These are phyloP conservation scores for Alternaria arborescens DNA, from an alignment of 2,329 filamentous ascomycete genomes.

Conservation along the genomic window DNA sequence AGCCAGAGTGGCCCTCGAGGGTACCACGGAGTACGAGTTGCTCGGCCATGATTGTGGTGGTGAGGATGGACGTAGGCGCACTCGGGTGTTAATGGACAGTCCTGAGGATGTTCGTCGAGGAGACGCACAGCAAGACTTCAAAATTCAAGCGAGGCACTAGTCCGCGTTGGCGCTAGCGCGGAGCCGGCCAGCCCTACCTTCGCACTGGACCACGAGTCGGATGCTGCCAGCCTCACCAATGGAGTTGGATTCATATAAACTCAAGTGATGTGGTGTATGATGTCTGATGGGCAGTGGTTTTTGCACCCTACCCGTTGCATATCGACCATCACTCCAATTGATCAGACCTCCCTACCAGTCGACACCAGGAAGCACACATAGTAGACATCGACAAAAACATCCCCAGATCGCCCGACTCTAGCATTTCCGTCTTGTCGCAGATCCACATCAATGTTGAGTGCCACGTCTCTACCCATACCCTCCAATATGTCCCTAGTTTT, in stretches of 20 bases:
- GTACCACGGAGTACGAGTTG: conserved; percentile 95
- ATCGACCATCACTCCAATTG: not conserved
- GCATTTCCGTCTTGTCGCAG: not conserved
- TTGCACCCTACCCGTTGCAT: accelerated
- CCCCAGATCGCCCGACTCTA: not conserved
- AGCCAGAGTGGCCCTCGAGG: conserved; percentile 99
- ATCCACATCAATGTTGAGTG: accelerated
- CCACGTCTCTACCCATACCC: not conserved
- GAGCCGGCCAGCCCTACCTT: not conserved
- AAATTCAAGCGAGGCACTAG: conserved; percentile 22
- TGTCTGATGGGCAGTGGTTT: not conserved
- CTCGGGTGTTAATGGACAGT: conserved; percentile 38
- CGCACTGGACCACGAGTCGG: not conserved
- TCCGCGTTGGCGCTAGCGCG: conserved; percentile 1
- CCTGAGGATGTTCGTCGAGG: conserved; percentile 31
- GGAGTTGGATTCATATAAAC: not conserved
- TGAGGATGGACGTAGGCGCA: conserved; percentile 44
- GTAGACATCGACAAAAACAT: not conserved
- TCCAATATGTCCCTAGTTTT: not conserved
- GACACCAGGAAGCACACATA: not conserved
- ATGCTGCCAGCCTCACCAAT: not conserved
- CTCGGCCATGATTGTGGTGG: conserved; percentile 75
- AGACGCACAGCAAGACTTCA: conserved; percentile 16
- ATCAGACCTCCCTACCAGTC: not conserved
- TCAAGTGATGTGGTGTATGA: not conserved